Evolutionary conservation across 2,329 filamentous ascomycete genomes (phyloP).

Genomic region (Cladosporium halotolerans): DNA sequence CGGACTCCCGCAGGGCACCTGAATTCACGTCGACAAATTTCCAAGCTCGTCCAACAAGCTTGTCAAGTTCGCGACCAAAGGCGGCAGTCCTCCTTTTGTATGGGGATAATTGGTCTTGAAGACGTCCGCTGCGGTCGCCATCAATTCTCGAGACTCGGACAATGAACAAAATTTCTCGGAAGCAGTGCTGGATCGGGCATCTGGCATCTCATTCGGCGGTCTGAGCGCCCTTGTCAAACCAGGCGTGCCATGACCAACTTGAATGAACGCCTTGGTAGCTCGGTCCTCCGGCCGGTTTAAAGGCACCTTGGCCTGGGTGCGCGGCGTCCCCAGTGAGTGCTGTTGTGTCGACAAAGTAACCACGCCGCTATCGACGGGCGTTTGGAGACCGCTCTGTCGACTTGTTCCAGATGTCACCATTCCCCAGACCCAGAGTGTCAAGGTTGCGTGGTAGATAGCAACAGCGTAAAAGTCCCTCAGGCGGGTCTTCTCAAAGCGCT

Average conservation of each 20-base stretch:
- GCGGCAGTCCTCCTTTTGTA: constrained; percentile 35
- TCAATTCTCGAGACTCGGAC: constrained; percentile 50
- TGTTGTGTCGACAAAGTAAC: neutral
- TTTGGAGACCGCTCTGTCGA: constrained; percentile 27
- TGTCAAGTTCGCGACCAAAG: constrained; percentile 60
- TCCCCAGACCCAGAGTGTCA: constrained; percentile 63
- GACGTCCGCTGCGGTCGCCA: constrained; percentile 53
- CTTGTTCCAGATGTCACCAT: constrained; percentile 35
- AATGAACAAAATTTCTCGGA: constrained; percentile 31
- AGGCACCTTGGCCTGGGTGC: constrained; percentile 6
- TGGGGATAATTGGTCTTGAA: constrained; percentile 45
- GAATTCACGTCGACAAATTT: neutral
- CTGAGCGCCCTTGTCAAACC: constrained; percentile 39
- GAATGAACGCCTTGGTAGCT: constrained; percentile 52
- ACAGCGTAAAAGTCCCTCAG: constrained; percentile 59
- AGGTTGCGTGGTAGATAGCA: constrained; percentile 58
- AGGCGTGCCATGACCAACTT: constrained; percentile 50
- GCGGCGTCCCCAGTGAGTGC: neutral
- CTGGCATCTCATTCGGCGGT: constrained; percentile 20
- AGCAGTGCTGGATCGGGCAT: neutral
- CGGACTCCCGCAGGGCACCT: neutral
- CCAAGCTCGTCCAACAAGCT: constrained; percentile 53
- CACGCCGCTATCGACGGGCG: constrained; percentile 1
- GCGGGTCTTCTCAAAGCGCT: constrained; percentile 20
- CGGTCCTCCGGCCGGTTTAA: constrained; percentile 51